Evolutionary conservation across 2,329 filamentous ascomycete species (phyloP), one percentile per base, ranked within the genome.

Genomic region (Sarocladium strictum): DNA sequence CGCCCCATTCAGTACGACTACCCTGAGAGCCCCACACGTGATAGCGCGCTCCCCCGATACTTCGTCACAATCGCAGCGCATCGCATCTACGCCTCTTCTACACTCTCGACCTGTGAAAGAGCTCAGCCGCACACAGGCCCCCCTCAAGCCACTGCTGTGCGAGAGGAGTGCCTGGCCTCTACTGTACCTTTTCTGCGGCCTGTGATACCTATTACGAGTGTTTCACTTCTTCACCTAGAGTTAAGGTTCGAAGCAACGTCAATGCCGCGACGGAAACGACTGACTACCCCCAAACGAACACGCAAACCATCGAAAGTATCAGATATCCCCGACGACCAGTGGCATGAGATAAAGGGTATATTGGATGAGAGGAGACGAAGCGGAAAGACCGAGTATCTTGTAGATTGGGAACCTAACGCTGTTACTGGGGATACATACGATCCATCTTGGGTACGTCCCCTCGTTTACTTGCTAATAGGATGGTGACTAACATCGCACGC

Each of bases 331-430:
- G 37, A 56, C 49, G 33, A 58, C 51, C 41, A 41, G 35, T 74
- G 69, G 69, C 72, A 54, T 27, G 57, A 49, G 12, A 69, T 74
- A 56, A 63, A 57, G n/a, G 58, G 58, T 11, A 71, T 74, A 26
- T 53, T 74, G 47, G 62, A 67, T 47, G 70, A 74, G 60, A 64
- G 63, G 55, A 33, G 52, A 11, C 52, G 58, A 35, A 60, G 60
- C 5, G 63, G 62, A 26, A 56, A 56, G 33, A 58, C 63, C 14
- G 59, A 70, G 54, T 74, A 72, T 43, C 57, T 72, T 17, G 66
- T 75, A 14, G 66, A 72, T 54, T 75, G 72, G 71, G 68, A 68
- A 53, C 63, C 67, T 56, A 60, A 69, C 52, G 24, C 52, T 21
- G 53, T 56, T 3, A 69, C 69, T 2, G 68, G 69, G 29, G 57